These are phyloP conservation scores for Emmonsiellopsis sp. DNA, from an alignment of 2,329 filamentous ascomycete genomes.

Conservation along the genomic window DNA sequence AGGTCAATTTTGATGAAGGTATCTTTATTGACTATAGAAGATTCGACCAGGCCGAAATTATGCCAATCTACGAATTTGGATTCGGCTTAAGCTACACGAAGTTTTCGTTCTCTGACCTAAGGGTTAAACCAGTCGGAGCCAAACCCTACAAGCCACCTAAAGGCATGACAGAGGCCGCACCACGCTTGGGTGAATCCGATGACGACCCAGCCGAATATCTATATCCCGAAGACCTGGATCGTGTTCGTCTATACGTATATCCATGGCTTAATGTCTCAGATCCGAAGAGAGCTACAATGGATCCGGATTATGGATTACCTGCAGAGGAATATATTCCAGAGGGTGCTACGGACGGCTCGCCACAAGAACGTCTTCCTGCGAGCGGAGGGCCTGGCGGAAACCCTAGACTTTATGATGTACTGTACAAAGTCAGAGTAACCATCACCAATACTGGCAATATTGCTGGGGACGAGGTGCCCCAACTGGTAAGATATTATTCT, in stretches of 20 bases:
- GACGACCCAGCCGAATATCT: conserved; percentile 44
- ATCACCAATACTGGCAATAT: conserved; percentile 43
- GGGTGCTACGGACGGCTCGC: conserved; percentile 41
- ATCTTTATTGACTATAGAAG: conserved; percentile 48
- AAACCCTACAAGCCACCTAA: conserved; percentile 43
- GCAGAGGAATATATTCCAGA: conserved; percentile 41
- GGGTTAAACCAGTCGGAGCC: conserved; percentile 35
- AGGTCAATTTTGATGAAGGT: conserved; percentile 52
- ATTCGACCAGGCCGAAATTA: conserved; percentile 43
- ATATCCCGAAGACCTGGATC: conserved; percentile 44
- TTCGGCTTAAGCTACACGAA: conserved; percentile 52
- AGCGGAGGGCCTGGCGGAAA: conserved; percentile 53
- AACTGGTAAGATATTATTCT: conserved; percentile 28
- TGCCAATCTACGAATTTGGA: conserved; percentile 51
- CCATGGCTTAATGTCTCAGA: conserved; percentile 55
- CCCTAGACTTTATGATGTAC: conserved; percentile 41
- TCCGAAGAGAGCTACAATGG: conserved; percentile 40
- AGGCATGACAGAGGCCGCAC: conserved; percentile 45
- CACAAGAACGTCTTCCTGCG: conserved; percentile 48
- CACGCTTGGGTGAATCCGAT: conserved; percentile 40
- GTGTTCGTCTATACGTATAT: conserved; percentile 50
- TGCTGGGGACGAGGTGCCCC: conserved; percentile 43
- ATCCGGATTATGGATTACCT: conserved; percentile 46
- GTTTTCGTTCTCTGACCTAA: conserved; percentile 48
- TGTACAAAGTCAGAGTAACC: conserved; percentile 40